These are phyloP conservation scores for Rhodotorula sphaerocarpa DNA, from an alignment of 768 basidiomycete genomes.

Conservation along the genomic window DNA sequence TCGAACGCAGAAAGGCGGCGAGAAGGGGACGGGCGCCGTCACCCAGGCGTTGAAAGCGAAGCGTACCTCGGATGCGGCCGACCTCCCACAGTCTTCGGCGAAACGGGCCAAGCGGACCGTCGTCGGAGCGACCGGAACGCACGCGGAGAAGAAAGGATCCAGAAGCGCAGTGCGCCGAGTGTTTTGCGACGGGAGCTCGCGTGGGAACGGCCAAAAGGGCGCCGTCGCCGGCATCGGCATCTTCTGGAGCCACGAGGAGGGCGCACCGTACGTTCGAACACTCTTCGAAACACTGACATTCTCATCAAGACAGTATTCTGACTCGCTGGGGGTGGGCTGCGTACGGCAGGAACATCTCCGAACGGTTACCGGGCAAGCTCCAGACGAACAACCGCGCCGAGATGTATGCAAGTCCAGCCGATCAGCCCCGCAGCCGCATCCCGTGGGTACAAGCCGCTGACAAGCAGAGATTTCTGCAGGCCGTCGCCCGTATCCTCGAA, in stretches of 20 bases:
- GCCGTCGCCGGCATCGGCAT: conserved; percentile 77
- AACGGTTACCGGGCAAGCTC: conserved; percentile 25
- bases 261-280: conserved; percentile 3
- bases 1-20: neutral
- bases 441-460: neutral
- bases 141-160: conserved; percentile 48
- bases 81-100: neutral
- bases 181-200: conserved; percentile 81
- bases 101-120: conserved; percentile 1
- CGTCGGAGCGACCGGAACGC: neutral
- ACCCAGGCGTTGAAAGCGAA: neutral
- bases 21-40: neutral
- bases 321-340: too few relatives aligned
- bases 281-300: too few relatives aligned
- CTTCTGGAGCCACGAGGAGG: conserved; percentile 59
- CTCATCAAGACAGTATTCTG: too few relatives aligned
- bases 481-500: conserved; percentile 73
- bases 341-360: conserved; percentile 24
- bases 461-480: conserved; percentile 48
- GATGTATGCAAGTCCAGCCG: conserved; percentile 55
- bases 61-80: neutral
- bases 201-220: conserved; percentile 63
- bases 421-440: neutral
- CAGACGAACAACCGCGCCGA: conserved; percentile 88
- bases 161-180: conserved; percentile 49